phyloP scores from a whole-genome alignment of 805 yeast species.

The Peterozyma toletana region DNA sequence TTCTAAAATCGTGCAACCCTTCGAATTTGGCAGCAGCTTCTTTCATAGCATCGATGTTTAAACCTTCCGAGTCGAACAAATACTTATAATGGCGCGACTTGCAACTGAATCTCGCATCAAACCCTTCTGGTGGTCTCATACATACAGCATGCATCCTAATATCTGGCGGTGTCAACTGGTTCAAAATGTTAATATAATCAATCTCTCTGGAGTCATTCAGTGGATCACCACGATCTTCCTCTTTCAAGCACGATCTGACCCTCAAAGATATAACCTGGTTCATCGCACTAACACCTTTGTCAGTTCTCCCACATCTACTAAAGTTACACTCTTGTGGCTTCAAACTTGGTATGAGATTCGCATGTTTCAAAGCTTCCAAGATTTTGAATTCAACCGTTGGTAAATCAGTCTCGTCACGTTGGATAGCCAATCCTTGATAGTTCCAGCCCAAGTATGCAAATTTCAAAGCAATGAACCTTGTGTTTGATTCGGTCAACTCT shows the following conservation, averaged over 20 bases:
- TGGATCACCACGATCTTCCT: conserved; percentile 54
- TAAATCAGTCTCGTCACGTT: conserved; percentile 64
- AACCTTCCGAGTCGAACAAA: conserved; percentile 47
- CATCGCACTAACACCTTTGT: conserved; percentile 95
- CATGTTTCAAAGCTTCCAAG: conserved; percentile 60
- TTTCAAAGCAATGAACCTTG: conserved; percentile 67
- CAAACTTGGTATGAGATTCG: conserved; percentile 54
- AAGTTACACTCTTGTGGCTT: conserved; percentile 62
- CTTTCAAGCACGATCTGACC: conserved; percentile 61
- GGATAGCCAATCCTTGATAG: conserved; percentile 85
- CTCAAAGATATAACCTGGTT: conserved; percentile 82
- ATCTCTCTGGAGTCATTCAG: conserved; percentile 60
- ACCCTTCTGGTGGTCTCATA: conserved; percentile 71
- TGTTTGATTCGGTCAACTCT: conserved; percentile 56
- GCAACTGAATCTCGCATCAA: conserved; percentile 94
- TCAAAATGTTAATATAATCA: conserved; percentile 69
- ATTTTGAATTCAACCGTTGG: conserved; percentile 85
- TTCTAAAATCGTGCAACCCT: conserved; percentile 87
- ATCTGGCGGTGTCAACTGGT: conserved; percentile 73
- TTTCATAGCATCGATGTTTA: conserved; percentile 63
- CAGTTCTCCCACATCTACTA: conserved; percentile 93
- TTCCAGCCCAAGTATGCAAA: conserved; percentile 94
- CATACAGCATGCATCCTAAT: conserved; percentile 78
- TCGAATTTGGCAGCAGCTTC: conserved; percentile 54
- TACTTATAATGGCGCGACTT: conserved; percentile 80